Base-by-base conservation (phyloP, 371 early-diverging fungal species). In the Mucor circinelloides region DNA sequence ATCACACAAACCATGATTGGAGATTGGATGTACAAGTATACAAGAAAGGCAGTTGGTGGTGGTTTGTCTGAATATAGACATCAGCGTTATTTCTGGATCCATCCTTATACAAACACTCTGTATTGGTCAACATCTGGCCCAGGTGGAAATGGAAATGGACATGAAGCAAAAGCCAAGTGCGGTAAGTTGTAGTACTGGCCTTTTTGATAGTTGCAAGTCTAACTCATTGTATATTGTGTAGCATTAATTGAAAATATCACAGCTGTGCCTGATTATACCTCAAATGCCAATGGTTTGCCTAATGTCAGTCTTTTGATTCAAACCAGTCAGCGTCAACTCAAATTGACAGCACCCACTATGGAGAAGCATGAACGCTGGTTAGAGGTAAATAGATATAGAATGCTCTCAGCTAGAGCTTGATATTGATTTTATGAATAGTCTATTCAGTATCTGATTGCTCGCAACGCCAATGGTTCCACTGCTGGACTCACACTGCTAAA, bases 1-100 rank as follows among this genome's bases (percentile, higher is more conserved):
- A 88, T 94, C 46, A 91, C 94, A 6, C 88, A 90, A 55, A 89
- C 90, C 34, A 92, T 92, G 92, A 85, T 90, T 50, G 93, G 93
- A 7, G 87, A 88, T 38, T 89, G 83, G 68, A 72, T 93, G 73
- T 87, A 78, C 76, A 93, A 93, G 70, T 91, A 86, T 66, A 90
- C 89, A 32, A 77, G 88, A 9, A 81, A 83, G 34, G 69, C 79
- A 12, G 80, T 81, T 55, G 82, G 83, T 5, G 71, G 69, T n/a
- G 82, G 82, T 58, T 76, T 78, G 8, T 84, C 84, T 32, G 90
- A 89, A 70, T 85, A 84, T 38, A 76, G 84, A 23, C 91, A 93
- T 63, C 68, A 79, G 60, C 81, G 92, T 13, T 93, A 85, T 72
- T 88, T 92, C 52, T 93, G 93, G 93, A 83, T 93, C 31, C 90